These are phyloP conservation scores for Daedaleopsis sinensis DNA, from an alignment of 768 basidiomycete species.

Conservation along the genomic window DNA sequence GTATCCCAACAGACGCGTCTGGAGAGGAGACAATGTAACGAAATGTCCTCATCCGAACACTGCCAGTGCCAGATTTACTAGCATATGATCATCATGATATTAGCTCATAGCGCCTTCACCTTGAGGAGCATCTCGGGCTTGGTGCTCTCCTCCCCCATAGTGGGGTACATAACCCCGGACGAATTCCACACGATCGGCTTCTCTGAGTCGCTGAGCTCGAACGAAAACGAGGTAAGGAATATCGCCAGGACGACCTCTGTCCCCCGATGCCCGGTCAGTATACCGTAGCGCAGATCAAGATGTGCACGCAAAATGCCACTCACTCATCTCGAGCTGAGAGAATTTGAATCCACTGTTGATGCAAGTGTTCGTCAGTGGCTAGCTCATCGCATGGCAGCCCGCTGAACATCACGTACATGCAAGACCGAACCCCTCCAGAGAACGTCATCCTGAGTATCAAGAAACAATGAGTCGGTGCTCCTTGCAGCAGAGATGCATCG, in stretches of 20 bases:
- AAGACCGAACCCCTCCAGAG: constrained; percentile 23
- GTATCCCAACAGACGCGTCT: too few relatives aligned
- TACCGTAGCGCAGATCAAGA: neutral
- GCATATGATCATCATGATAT: too few relatives aligned
- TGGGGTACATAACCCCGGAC: constrained; percentile 11
- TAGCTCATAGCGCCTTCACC: neutral
- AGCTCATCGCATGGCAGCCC: too few relatives aligned
- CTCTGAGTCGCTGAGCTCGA: constrained; percentile 4
- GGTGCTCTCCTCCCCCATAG: constrained; percentile 6
- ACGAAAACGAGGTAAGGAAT: constrained; percentile 7
- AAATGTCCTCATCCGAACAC: too few relatives aligned
- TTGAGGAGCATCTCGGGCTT: constrained; percentile 17
- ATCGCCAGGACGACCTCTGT: constrained; percentile 19
- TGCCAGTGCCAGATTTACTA: too few relatives aligned
- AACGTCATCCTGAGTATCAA: constrained; percentile 25
- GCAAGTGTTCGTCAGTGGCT: too few relatives aligned
- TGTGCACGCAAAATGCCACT: neutral
- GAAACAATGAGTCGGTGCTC: too few relatives aligned
- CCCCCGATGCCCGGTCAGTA: neutral
- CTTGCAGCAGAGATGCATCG: neutral
- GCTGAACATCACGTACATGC: constrained; percentile 22
- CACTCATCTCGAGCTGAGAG: constrained; percentile 27
- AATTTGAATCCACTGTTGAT: constrained; percentile 25
- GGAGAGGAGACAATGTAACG: too few relatives aligned
- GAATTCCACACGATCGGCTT: constrained; percentile 17